phyloP scores from a whole-genome alignment of 805 yeast species.

The Suhomyces xylopsoci region DNA sequence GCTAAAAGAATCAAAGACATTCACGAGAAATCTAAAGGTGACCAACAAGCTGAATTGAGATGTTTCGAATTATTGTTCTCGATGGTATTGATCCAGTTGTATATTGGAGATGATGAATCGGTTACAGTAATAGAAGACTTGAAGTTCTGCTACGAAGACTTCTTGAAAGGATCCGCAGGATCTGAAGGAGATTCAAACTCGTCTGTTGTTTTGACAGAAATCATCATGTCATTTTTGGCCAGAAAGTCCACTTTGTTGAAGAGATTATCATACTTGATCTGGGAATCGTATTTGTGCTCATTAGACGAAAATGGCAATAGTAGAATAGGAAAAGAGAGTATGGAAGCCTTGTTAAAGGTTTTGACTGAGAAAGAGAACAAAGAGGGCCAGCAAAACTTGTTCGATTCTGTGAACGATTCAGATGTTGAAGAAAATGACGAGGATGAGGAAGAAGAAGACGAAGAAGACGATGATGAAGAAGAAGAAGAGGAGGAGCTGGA shows the following conservation, averaged over 20 bases:
- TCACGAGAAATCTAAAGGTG: constrained; percentile 17
- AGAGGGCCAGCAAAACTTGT: constrained; percentile 73
- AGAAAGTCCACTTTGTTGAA: constrained; percentile 35
- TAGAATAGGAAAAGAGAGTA: constrained; percentile 29
- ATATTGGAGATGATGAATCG: constrained; percentile 75
- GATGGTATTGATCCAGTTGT: constrained; percentile 72
- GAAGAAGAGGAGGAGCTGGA: constrained; percentile 19
- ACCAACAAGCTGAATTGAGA: constrained; percentile 43
- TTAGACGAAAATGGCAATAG: constrained; percentile 21
- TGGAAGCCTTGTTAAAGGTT: constrained; percentile 35
- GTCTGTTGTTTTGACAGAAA: constrained; percentile 39
- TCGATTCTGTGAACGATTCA: constrained; percentile 53
- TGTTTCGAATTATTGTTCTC: constrained; percentile 79
- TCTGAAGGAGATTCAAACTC: constrained; percentile 35
- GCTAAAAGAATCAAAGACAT: constrained; percentile 41
- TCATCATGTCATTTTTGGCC: constrained; percentile 43
- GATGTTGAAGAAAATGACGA: constrained; percentile 22
- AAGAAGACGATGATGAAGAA: constrained; percentile 21
- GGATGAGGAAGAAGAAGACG: constrained; percentile 26
- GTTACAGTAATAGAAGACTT: constrained; percentile 72
- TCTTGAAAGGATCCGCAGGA: constrained; percentile 25
- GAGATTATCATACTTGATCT: constrained; percentile 35
- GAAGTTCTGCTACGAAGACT: constrained; percentile 52
- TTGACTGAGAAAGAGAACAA: constrained; percentile 65
- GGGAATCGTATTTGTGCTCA: constrained; percentile 41